A percentile compares a stretch with the other conserved stretches of the same genome.
Conservation (phyloP, 805 yeast species). For the Zygotorulaspora florentina region DNA sequence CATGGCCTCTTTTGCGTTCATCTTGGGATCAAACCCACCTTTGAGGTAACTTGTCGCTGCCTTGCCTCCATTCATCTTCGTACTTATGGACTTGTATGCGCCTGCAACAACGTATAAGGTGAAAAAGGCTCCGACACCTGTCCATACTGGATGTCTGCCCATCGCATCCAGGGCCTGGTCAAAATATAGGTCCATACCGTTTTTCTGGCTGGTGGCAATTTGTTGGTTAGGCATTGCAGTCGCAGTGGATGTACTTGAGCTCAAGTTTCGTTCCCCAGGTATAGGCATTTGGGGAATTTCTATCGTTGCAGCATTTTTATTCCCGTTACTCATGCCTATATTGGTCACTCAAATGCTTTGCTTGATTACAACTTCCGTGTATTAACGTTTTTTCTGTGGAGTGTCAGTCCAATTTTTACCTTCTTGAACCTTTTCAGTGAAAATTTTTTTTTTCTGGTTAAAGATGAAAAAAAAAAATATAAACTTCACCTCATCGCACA, state of each 20-base stretch:
- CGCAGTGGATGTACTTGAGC: conserved; percentile 2
- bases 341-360: not conserved
- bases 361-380: not conserved
- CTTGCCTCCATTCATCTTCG: conserved; percentile 55
- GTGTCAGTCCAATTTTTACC: not conserved
- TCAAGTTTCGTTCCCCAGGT: conserved; percentile 23
- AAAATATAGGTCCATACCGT: conserved; percentile 55
- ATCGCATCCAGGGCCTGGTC: conserved; percentile 55
- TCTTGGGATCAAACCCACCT: conserved; percentile 91
- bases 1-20: conserved; percentile 85
- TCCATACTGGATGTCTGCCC: conserved; percentile 72
- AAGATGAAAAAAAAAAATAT: conserved; percentile 10
- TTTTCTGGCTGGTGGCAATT: conserved; percentile 22
- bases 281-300: conserved; percentile 31
- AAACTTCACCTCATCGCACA: conserved; percentile 14
- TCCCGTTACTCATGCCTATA: conserved; percentile 4
- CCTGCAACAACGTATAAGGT: conserved; percentile 65
- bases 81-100: conserved; percentile 46
- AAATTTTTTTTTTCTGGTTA: not conserved
- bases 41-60: conserved; percentile 52
- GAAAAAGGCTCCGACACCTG: conserved; percentile 66
- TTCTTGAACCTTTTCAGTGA: not conserved
- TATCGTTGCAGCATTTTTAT: conserved; percentile 8
- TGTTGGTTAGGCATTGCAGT: conserved; percentile 22
- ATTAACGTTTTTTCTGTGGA: not conserved